These are phyloP conservation scores for Eucalyptus dawsonii DNA, from an alignment of 345 rosid species.

Conservation along the genomic window DNA sequence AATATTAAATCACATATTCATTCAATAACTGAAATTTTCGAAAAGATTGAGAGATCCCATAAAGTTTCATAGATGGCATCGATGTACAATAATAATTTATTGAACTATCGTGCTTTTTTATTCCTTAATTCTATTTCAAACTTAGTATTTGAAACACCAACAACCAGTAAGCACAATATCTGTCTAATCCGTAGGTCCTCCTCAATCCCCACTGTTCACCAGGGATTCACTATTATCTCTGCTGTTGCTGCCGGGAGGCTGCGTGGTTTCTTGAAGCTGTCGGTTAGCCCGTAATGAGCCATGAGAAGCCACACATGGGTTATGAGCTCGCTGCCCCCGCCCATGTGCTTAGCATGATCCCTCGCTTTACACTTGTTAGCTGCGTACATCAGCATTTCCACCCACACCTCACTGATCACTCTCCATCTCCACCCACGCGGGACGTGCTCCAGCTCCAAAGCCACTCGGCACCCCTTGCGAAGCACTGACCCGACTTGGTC, in stretches of 20 bases:
- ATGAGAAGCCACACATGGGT: constrained; percentile 37
- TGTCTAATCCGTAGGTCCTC: no score
- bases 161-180: no score
- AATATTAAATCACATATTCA: accelerated
- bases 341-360: constrained; percentile 29
- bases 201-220: not conserved
- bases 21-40: no score
- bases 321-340: constrained; percentile 43
- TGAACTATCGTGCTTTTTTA: no score
- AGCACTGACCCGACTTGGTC: constrained; percentile 1
- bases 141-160: accelerated
- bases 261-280: accelerated
- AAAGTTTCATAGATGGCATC: no score
- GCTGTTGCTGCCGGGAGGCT: no score
- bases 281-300: constrained; percentile 10
- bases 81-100: no score
- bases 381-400: not conserved
- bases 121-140: no score
- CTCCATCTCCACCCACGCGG: not conserved
- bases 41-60: accelerated
- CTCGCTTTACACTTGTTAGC: constrained; percentile 1
- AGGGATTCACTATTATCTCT: not conserved
- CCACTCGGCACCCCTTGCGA: not conserved
- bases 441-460: accelerated
- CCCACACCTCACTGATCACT: constrained; percentile 2